A percentile compares a stretch with the other conserved stretches of the same genome.
These are phyloP conservation scores for Phytophthora pinifolia DNA, from an alignment of 352 stramenopile species.

Conservation along the genomic window DNA sequence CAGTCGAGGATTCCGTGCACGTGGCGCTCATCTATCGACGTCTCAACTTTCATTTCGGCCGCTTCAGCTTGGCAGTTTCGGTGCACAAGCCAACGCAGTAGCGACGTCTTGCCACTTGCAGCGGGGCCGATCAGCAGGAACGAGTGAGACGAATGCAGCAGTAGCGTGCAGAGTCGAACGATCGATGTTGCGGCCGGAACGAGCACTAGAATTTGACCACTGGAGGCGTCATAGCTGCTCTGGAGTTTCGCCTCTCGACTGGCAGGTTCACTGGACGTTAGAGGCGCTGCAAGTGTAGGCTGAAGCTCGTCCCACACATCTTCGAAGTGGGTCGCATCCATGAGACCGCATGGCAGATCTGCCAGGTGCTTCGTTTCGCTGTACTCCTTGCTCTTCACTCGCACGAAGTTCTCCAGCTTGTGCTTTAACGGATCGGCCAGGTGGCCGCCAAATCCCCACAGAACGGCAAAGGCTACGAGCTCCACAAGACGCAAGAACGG, in stretches of 20 bases:
- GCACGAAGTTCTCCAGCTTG: conserved; percentile 54
- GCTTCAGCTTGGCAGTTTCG: conserved; percentile 41
- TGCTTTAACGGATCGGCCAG: conserved; percentile 33
- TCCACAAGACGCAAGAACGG: conserved; percentile 28
- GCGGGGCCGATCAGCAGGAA: conserved; percentile 49
- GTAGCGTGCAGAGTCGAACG: conserved; percentile 36
- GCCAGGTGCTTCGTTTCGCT: conserved; percentile 35
- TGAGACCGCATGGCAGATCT: conserved; percentile 31
- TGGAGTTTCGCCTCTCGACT: conserved; percentile 10
- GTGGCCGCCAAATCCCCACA: conserved; percentile 57
- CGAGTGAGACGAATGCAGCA: conserved; percentile 40
- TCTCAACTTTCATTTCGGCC: conserved; percentile 46
- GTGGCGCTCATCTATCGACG: conserved; percentile 44
- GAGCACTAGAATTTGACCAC: conserved; percentile 42
- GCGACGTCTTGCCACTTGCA: conserved; percentile 52
- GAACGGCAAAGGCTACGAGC: conserved; percentile 44
- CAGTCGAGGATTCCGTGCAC: conserved; percentile 48
- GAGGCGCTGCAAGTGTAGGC: background rate
- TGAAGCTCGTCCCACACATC: conserved; percentile 41
- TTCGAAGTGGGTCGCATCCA: conserved; percentile 41
- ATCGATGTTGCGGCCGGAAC: conserved; percentile 22
- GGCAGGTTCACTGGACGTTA: background rate
- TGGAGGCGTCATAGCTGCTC: conserved; percentile 28
- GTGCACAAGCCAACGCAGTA: conserved; percentile 40
- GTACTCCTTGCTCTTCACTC: conserved; percentile 37